These are phyloP conservation scores for Hymenotorrendiella dingleyae DNA, from an alignment of 2,329 filamentous ascomycete species.

Conservation along the genomic window DNA sequence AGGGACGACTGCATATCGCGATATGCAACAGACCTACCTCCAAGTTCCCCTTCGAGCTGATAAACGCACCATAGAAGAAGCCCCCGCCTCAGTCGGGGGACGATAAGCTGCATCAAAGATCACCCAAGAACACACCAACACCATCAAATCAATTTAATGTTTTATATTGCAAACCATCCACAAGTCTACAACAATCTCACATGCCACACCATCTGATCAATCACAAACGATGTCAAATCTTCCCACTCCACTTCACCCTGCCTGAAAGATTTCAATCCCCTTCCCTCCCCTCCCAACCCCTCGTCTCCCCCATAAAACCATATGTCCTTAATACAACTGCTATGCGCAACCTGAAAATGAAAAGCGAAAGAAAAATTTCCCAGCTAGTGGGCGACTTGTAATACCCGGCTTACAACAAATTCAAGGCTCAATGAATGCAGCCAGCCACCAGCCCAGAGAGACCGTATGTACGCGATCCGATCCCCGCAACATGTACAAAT, in stretches of 20 bases:
- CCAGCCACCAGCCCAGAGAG: not conserved
- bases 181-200: constrained; percentile 15
- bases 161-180: constrained; percentile 16
- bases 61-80: too few species aligned
- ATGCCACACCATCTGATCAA: constrained; percentile 10
- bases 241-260: not conserved
- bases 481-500: constrained; percentile 12
- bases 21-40: too few species aligned
- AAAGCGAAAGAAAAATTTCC: constrained; percentile 8
- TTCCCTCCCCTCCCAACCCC: not conserved
- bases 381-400: constrained; percentile 13
- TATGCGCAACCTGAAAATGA: constrained; percentile 5
- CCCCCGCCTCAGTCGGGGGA: too few species aligned
- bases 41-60: too few species aligned
- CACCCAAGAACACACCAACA: not conserved
- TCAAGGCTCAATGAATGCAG: not conserved
- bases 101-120: too few species aligned
- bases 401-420: constrained; percentile 4
- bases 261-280: not conserved
- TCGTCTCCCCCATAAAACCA: not conserved
- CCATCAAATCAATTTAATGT: constrained; percentile 16
- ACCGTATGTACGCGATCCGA: not conserved
- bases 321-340: not conserved
- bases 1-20: too few species aligned
- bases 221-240: constrained; percentile 6